Conservation (phyloP, 148 eudicot genomes). For the Spergularia marina region DNA sequence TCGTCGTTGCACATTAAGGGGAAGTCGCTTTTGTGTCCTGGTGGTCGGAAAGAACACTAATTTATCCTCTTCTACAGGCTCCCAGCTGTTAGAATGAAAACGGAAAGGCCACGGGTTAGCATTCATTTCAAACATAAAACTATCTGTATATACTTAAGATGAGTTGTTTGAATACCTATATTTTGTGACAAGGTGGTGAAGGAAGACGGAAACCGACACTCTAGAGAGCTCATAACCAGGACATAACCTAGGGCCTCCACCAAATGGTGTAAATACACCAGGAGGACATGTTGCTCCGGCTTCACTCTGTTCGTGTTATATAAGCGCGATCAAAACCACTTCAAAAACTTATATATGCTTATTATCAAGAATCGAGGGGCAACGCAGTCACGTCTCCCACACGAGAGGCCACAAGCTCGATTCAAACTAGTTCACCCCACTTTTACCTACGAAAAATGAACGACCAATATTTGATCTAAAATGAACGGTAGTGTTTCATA, state of each 20-base stretch:
- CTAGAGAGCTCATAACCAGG: conserved; percentile 92
- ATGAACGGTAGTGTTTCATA: neutral
- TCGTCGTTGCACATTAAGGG: conserved; percentile 53
- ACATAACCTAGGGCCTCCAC: conserved; percentile 94
- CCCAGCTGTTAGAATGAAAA: conserved; percentile 32
- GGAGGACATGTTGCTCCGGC: conserved; percentile 40
- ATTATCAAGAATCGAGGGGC: neutral
- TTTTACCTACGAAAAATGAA: too few relatives aligned
- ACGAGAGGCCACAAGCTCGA: too few relatives aligned
- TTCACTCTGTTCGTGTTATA: conserved; percentile 35
- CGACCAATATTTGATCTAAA: too few relatives aligned
- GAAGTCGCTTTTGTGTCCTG: conserved; percentile 74
- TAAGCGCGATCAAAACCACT: neutral
- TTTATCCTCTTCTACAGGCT: conserved; percentile 48
- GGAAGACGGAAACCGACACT: conserved; percentile 79
- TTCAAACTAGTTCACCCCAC: too few relatives aligned
- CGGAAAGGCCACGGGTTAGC: neutral
- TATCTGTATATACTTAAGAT: too few relatives aligned
- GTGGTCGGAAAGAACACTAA: conserved; percentile 90
- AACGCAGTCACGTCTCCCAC: too few relatives aligned
- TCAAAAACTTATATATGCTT: neutral
- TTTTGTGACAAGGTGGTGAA: conserved; percentile 81
- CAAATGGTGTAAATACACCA: conserved; percentile 70
- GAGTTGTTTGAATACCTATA: conserved; percentile 48
- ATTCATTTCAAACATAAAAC: too few relatives aligned